These are phyloP conservation scores for Erigeron canadensis DNA, from an alignment of 129 eudicot genomes.

Conservation along the genomic window DNA sequence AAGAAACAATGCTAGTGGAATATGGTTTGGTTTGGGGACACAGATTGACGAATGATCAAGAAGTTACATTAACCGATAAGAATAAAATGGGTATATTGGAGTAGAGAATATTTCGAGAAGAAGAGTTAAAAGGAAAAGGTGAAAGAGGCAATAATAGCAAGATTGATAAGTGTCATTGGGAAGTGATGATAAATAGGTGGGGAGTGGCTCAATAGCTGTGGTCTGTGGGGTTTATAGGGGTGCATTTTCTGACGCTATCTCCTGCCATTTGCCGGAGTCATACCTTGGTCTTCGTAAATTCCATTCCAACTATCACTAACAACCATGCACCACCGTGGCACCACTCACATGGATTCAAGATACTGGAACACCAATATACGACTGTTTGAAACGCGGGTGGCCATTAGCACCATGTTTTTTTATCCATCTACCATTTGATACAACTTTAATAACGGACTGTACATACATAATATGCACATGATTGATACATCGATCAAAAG, in stretches of 20 bases:
- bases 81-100: not conserved
- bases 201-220: constrained; percentile 36
- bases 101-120: constrained; percentile 21
- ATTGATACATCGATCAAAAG: no score
- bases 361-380: no score
- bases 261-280: constrained; percentile 5
- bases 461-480: no score
- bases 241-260: constrained; percentile 28
- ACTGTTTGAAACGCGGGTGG: no score
- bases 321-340: constrained; percentile 22
- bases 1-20: not conserved
- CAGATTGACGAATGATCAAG: not conserved
- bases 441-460: no score
- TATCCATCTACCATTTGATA: no score
- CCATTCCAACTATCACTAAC: constrained; percentile 25
- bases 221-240: constrained; percentile 29
- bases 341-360: not conserved
- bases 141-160: constrained; percentile 17
- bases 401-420: no score
- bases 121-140: constrained; percentile 19
- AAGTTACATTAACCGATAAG: not conserved
- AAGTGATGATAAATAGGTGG: constrained; percentile 12
- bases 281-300: constrained; percentile 29
- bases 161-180: constrained; percentile 26
- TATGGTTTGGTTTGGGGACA: not conserved